Percentiles rank a stretch among this genome's conserved stretches.
Conservation (phyloP, 169 alveolate species). For the Eimeria nieschulzi region DNA sequence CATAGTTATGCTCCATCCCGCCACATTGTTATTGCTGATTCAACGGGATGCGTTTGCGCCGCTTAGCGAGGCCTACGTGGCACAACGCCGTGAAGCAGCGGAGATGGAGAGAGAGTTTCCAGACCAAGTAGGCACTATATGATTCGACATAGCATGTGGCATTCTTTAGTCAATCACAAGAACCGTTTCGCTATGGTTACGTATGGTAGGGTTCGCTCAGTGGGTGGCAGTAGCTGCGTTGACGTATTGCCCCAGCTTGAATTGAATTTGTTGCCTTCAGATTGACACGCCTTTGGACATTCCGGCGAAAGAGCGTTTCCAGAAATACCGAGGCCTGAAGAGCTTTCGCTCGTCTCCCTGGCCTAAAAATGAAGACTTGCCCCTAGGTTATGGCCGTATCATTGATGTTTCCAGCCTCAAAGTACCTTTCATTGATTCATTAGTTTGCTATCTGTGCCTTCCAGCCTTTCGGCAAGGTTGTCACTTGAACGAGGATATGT, state of each 20-base stretch:
- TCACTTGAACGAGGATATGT: too few species aligned
- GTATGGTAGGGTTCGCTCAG: too few species aligned
- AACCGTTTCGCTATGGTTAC: too few species aligned
- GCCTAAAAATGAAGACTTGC: slow-evolving; percentile 81
- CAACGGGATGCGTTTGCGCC: not conserved
- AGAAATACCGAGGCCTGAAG: slow-evolving; percentile 83
- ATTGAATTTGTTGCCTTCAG: not conserved
- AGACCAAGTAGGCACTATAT: slow-evolving; percentile 6
- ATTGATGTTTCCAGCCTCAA: slow-evolving; percentile 76
- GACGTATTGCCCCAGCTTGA: too few species aligned
- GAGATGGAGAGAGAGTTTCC: slow-evolving; percentile 68
- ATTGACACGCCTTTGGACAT: slow-evolving; percentile 76
- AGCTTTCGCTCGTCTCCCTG: slow-evolving; percentile 81
- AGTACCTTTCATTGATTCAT: slow-evolving; percentile 1
- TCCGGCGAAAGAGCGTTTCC: slow-evolving; percentile 77
- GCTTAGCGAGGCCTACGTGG: slow-evolving; percentile 50
- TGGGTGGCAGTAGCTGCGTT: too few species aligned
- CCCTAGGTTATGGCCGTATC: slow-evolving; percentile 79
- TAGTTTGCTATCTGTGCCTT: not conserved
- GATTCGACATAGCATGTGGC: not conserved
- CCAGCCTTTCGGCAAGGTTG: too few species aligned
- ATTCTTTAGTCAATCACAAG: too few species aligned
- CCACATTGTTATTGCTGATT: too few species aligned
- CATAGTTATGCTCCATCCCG: too few species aligned
- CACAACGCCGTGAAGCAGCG: slow-evolving; percentile 64